Conservation (phyloP, 2,329 filamentous ascomycete genomes). For the Penicillium sp. region DNA sequence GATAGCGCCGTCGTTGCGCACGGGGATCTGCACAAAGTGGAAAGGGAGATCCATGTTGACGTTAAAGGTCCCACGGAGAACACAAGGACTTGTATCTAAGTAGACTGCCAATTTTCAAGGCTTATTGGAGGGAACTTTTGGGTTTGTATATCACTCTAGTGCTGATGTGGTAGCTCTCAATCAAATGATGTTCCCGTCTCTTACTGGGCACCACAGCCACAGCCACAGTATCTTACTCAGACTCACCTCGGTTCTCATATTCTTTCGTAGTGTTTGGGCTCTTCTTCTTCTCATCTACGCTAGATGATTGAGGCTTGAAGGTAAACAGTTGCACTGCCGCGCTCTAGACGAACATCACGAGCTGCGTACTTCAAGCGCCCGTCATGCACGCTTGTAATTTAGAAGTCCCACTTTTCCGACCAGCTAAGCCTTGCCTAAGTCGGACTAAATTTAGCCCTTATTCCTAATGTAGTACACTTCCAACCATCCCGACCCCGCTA, state of each 20-base stretch:
- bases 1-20: slow-evolving; percentile 39
- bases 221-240: too few relatives aligned
- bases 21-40: slow-evolving; percentile 52
- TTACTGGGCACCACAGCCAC: too few relatives aligned
- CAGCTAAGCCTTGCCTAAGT: neutral
- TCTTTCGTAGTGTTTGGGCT: too few relatives aligned
- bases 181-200: too few relatives aligned
- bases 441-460: too few relatives aligned
- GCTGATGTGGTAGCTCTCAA: too few relatives aligned
- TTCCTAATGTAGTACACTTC: neutral
- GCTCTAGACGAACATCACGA: neutral
- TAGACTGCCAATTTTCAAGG: neutral
- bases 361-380: neutral
- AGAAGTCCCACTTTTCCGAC: neutral
- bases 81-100: slow-evolving; percentile 1
- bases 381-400: neutral
- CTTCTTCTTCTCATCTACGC: too few relatives aligned
- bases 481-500: too few relatives aligned
- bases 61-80: neutral
- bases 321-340: neutral
- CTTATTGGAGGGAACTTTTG: too few relatives aligned
- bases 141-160: too few relatives aligned
- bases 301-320: neutral
- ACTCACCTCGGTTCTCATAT: too few relatives aligned
- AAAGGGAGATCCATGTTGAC: slow-evolving; percentile 13